Evolutionary conservation across 1,139 yeast species (phyloP).

Genomic region (Pichia sp.): DNA sequence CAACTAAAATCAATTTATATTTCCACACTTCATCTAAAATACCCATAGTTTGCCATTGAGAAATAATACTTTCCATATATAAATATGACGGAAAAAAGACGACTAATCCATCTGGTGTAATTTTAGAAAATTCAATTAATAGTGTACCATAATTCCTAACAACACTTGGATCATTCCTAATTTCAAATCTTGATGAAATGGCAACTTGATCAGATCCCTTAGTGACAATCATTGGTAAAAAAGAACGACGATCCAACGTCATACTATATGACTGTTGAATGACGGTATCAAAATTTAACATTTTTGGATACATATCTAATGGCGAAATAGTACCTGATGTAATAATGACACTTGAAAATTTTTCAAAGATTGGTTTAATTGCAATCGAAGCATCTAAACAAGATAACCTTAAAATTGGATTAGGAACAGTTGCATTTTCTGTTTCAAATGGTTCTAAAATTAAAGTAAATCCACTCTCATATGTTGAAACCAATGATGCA

Average conservation of each 20-base stretch:
- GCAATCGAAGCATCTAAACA: slow-evolving; percentile 98
- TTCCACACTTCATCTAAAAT: slow-evolving; percentile 98
- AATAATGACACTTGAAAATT: slow-evolving; percentile 88
- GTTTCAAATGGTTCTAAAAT: slow-evolving; percentile 95
- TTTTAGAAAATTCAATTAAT: slow-evolving; percentile 84
- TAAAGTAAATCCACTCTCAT: slow-evolving; percentile 85
- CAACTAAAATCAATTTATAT: slow-evolving; percentile 89
- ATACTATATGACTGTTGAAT: slow-evolving; percentile 91
- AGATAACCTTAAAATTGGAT: slow-evolving; percentile 89
- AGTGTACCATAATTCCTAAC: slow-evolving; percentile 94
- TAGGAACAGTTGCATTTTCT: slow-evolving; percentile 95
- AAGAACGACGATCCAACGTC: slow-evolving; percentile 89
- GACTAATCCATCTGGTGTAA: slow-evolving; percentile 97
- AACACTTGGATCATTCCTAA: slow-evolving; percentile 94
- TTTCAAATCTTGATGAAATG: slow-evolving; percentile 91
- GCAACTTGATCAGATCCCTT: slow-evolving; percentile 98
- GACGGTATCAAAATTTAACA: slow-evolving; percentile 92
- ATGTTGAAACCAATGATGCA: slow-evolving; percentile 92
- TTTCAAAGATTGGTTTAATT: slow-evolving; percentile 90
- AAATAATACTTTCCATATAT: slow-evolving; percentile 94
- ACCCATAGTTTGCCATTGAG: slow-evolving; percentile 99
- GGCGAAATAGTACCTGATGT: slow-evolving; percentile 98
- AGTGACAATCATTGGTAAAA: slow-evolving; percentile 91
- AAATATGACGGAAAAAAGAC: slow-evolving; percentile 95
- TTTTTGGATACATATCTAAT: slow-evolving; percentile 95